Evolutionary conservation across 2,329 filamentous ascomycete genomes (phyloP).

Genomic region (Exophiala bonariae): DNA sequence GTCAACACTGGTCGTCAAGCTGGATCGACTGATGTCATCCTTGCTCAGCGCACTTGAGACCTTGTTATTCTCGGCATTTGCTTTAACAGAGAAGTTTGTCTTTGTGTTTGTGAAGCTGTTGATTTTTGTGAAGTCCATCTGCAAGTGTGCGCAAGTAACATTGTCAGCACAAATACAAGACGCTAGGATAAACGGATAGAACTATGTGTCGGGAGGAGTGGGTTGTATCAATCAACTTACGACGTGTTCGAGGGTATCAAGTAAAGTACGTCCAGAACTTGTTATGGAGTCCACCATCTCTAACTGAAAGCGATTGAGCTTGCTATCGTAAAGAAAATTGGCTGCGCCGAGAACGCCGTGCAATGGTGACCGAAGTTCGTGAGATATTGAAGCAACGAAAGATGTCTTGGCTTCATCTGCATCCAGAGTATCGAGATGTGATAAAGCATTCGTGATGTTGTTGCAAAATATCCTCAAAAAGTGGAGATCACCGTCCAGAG

Average conservation of each 20-base stretch:
- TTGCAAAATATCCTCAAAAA: constrained; percentile 38
- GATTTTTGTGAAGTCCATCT: constrained; percentile 51
- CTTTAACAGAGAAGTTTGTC: background rate
- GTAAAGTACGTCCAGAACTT: constrained; percentile 41
- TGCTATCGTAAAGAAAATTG: constrained; percentile 35
- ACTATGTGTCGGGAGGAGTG: too few relatives aligned
- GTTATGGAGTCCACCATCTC: constrained; percentile 38
- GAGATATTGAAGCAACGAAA: constrained; percentile 36
- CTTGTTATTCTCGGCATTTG: too few relatives aligned
- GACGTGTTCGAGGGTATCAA: constrained; percentile 43
- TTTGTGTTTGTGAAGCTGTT: constrained; percentile 36
- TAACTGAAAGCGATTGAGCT: constrained; percentile 30
- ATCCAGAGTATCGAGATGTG: constrained; percentile 35
- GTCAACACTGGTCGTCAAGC: constrained; percentile 31
- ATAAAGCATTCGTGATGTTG: constrained; percentile 43
- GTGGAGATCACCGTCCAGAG: constrained; percentile 30
- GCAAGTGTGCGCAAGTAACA: too few relatives aligned
- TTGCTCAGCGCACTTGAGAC: background rate
- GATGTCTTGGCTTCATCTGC: constrained; percentile 36
- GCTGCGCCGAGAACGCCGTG: constrained; percentile 38
- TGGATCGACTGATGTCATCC: background rate
- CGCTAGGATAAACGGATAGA: too few relatives aligned
- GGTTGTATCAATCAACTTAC: too few relatives aligned
- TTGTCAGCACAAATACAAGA: too few relatives aligned
- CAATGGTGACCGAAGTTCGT: constrained; percentile 38